phyloP scores from a whole-genome alignment of 768 basidiomycete species.

The Crucibulum laeve region DNA sequence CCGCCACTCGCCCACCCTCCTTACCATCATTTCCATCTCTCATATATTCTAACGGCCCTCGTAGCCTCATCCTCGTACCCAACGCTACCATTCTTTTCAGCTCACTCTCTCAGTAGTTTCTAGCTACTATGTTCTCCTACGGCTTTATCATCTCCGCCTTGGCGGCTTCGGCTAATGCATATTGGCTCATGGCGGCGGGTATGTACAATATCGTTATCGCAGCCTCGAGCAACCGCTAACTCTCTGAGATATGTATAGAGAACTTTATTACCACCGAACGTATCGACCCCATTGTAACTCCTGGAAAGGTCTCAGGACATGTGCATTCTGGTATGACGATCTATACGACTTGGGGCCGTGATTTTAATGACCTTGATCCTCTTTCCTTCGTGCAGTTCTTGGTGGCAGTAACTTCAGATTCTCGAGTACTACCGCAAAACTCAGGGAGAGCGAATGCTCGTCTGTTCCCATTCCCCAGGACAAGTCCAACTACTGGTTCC shows the following conservation, averaged over 20 bases:
- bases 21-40: neutral
- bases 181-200: constrained; percentile 44
- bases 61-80: neutral
- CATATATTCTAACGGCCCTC: neutral
- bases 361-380: neutral
- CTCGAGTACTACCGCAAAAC: constrained; percentile 30
- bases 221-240: neutral
- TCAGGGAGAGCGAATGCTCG: constrained; percentile 45
- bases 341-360: constrained; percentile 7
- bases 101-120: neutral
- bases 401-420: constrained; percentile 51
- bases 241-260: constrained; percentile 17
- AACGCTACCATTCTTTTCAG: neutral
- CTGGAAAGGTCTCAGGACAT: constrained; percentile 42
- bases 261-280: constrained; percentile 43
- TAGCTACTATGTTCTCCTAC: neutral
- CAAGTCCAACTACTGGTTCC: constrained; percentile 51
- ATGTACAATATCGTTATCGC: constrained; percentile 8
- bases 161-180: constrained; percentile 31
- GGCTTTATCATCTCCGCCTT: constrained; percentile 22
- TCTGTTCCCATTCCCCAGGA: constrained; percentile 51
- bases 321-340: constrained; percentile 34
- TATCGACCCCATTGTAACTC: constrained; percentile 45
- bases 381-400: constrained; percentile 26
- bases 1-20: neutral